Base-by-base conservation (phyloP, 2,329 filamentous ascomycete genomes). In the Myotisia sp. region DNA sequence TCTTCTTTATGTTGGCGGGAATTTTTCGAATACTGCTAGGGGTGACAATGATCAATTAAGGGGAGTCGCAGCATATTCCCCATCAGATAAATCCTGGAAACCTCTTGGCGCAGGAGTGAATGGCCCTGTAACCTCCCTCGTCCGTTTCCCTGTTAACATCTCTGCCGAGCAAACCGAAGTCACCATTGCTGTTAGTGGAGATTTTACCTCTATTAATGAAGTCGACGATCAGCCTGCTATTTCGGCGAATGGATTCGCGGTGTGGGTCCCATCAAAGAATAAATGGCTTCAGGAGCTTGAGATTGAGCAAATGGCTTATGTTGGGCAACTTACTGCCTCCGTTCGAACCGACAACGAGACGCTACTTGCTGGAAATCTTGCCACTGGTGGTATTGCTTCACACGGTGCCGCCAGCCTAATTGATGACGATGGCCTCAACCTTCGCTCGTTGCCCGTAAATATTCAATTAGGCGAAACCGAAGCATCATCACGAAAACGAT, bases 251-350 rank as follows among this genome's bases (percentile, higher is more conserved):
- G 85, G 86, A 2, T 84, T 98, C 48, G 87, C 84, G 9, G 67
- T 95, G 23, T 98, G 90, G 90, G 78, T 95, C 5, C 82, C 82
- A 3, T 92, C 85, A 3, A 67, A 70, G 41, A 69, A 67, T 38
- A 90, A 90, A 52, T 98, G 90, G 90, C 65, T 98, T 10, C 74
- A 84, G 50, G 90, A 92, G 45, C 60, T 94, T 22, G 51, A 71
- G 12, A 62, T 72, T 5, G 60, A 70, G 5, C 67, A 75, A 20
- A 74, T 81, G 36, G 65, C 71, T 5, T 70, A 92, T 46, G 67
- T 68, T 38, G 92, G 90, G 23, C 62, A 75, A 37, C 66, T 98
- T 29, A 79, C 76, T 12, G 70, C 82, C 5, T 65, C 77, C 24
- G 68, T 81, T n/a, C 65, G 76, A 34, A 62, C 84, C 13, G 67